Percentiles rank a stretch among this genome's conserved stretches.
phyloP scores from a whole-genome alignment of 176 grass and related monocot genomes.

The Thinopyrum elongatum region DNA sequence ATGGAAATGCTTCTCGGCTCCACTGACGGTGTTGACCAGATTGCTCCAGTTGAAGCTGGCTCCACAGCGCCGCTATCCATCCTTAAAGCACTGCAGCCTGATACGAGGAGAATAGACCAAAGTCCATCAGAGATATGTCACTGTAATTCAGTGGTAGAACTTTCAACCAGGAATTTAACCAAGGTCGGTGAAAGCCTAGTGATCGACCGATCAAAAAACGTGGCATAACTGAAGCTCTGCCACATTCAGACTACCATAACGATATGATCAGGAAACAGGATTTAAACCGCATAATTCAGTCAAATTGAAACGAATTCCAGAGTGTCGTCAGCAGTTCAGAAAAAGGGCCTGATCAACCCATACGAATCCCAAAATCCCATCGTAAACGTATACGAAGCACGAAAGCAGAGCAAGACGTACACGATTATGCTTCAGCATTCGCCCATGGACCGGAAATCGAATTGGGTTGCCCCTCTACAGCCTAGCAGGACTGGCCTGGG shows the following conservation, averaged over 20 bases:
- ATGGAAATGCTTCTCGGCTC: conserved; percentile 61
- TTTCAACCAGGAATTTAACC: not conserved
- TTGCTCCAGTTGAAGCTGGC: conserved; percentile 37
- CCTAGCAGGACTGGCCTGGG: not conserved
- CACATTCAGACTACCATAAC: not conserved
- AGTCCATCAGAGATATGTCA: not conserved
- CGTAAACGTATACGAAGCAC: not conserved
- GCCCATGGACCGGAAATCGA: not conserved
- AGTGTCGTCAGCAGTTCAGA: not conserved
- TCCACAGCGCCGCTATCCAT: conserved; percentile 47
- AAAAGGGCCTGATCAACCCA: not conserved
- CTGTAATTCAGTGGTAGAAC: not conserved
- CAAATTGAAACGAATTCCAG: conserved; percentile 14
- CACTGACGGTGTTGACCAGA: conserved; percentile 61
- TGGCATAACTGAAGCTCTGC: not conserved
- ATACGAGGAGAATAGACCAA: conserved; percentile 27
- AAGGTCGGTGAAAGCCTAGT: not conserved
- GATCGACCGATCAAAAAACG: not conserved
- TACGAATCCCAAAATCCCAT: not conserved
- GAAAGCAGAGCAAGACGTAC: not conserved
- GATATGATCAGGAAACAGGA: not conserved
- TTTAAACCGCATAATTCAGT: not conserved
- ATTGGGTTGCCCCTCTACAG: not conserved
- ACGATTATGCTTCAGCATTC: not conserved
- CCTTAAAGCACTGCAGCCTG: conserved; percentile 53